Conservation (phyloP, 1,284 basidiomycete species). For the Trametes versicolor region DNA sequence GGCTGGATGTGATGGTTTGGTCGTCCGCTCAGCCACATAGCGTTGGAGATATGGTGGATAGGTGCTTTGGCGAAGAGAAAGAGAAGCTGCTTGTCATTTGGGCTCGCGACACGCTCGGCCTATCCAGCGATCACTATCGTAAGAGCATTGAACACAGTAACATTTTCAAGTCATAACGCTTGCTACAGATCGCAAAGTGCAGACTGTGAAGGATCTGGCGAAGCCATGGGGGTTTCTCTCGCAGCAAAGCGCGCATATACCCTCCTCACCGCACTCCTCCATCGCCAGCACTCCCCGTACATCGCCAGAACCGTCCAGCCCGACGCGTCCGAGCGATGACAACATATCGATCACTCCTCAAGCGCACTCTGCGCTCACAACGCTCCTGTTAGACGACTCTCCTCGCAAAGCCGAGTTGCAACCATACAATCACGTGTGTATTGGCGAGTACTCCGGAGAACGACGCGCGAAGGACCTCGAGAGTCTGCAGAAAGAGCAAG, state of each 20-base stretch:
- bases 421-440: slow-evolving; percentile 83
- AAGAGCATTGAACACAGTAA: slow-evolving; percentile 42
- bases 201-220: slow-evolving; percentile 80
- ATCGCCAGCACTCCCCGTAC: slow-evolving; percentile 35
- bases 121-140: slow-evolving; percentile 69
- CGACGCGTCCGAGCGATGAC: slow-evolving; percentile 22
- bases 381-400: slow-evolving; percentile 86
- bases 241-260: slow-evolving; percentile 29
- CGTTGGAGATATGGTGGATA: slow-evolving; percentile 76
- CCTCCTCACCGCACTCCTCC: slow-evolving; percentile 32
- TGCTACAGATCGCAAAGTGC: slow-evolving; percentile 65
- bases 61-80: slow-evolving; percentile 59
- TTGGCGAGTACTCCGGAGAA: slow-evolving; percentile 69
- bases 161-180: slow-evolving; percentile 2
- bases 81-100: slow-evolving; percentile 69
- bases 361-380: slow-evolving; percentile 70
- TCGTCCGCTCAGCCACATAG: slow-evolving; percentile 85
- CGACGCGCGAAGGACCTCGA: slow-evolving; percentile 58
- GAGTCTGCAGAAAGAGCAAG: slow-evolving; percentile 35
- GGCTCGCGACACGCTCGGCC: slow-evolving; percentile 82
- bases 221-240: slow-evolving; percentile 73
- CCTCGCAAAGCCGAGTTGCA: slow-evolving; percentile 80
- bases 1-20: slow-evolving; percentile 90
- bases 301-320: slow-evolving; percentile 22
- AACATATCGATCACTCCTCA: slow-evolving; percentile 18